These are phyloP conservation scores for Xerocomus spinulosus DNA, from an alignment of 768 basidiomycete species.

Conservation along the genomic window DNA sequence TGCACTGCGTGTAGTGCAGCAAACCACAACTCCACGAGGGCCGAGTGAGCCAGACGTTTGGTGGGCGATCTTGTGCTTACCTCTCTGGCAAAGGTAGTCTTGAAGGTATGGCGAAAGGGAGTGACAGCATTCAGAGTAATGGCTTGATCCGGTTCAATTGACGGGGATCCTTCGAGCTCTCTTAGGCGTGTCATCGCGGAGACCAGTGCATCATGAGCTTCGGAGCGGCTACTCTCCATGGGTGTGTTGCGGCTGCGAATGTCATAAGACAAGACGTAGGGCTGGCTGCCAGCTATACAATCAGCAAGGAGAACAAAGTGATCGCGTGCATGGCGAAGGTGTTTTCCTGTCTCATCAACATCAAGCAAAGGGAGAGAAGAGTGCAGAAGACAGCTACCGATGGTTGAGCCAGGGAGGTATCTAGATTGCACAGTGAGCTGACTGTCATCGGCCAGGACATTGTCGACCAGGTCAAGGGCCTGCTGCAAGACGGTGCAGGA, in stretches of 20 bases:
- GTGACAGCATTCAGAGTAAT: slow-evolving; percentile 78
- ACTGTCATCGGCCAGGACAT: slow-evolving; percentile 59
- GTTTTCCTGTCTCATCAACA: slow-evolving; percentile 56
- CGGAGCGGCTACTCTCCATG: slow-evolving; percentile 66
- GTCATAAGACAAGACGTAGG: slow-evolving; percentile 69
- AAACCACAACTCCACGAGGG: slow-evolving; percentile 67
- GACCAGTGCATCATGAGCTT: slow-evolving; percentile 54
- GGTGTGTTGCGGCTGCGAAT: slow-evolving; percentile 72
- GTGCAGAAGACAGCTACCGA: slow-evolving; percentile 49
- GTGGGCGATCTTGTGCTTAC: slow-evolving; percentile 33
- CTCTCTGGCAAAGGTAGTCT: slow-evolving; percentile 81
- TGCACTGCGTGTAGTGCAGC: slow-evolving; percentile 82
- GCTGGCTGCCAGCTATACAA: slow-evolving; percentile 41
- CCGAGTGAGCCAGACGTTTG: slow-evolving; percentile 1
- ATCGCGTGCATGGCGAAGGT: slow-evolving; percentile 79
- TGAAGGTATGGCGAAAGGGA: slow-evolving; percentile 67
- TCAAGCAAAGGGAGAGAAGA: neutral
- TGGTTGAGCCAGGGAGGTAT: slow-evolving; percentile 82
- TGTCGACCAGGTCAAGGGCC: slow-evolving; percentile 67
- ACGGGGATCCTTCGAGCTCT: slow-evolving; percentile 40
- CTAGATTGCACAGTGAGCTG: slow-evolving; percentile 68
- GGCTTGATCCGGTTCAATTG: slow-evolving; percentile 46
- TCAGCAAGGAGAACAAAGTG: slow-evolving; percentile 71
- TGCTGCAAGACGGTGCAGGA: slow-evolving; percentile 65
- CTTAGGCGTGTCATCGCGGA: slow-evolving; percentile 56